Conservation (phyloP, 192 early-diverging fungal species). For the Cetraspora pellucida region DNA sequence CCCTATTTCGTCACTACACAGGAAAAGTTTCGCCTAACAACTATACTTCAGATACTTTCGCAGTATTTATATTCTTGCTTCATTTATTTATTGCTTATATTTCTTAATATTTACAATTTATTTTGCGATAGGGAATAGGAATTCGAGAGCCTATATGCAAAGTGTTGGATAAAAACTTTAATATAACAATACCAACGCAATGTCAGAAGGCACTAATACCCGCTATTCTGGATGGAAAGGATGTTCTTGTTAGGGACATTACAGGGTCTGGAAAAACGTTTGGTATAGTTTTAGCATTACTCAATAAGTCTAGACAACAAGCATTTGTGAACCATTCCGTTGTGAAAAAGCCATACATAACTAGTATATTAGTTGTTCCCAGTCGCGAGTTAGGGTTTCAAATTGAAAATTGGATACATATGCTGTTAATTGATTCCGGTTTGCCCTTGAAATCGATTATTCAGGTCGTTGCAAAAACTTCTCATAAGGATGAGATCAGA, state of each 20-base stretch:
- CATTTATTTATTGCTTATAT: too few relatives aligned
- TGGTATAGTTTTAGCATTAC: conserved; percentile 49
- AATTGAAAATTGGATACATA: conserved; percentile 47
- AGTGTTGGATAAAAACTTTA: conserved; percentile 33
- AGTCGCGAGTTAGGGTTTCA: conserved; percentile 59
- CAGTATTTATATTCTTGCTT: too few relatives aligned
- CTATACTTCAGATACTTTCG: too few relatives aligned
- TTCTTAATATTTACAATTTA: too few relatives aligned
- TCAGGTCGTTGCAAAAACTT: conserved; percentile 32
- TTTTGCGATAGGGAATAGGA: conserved; percentile 8
- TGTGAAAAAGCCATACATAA: conserved; percentile 35
- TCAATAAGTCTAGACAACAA: conserved; percentile 37
- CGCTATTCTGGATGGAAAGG: conserved; percentile 42
- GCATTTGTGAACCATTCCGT: background rate
- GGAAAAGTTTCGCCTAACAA: too few relatives aligned
- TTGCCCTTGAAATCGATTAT: conserved; percentile 36
- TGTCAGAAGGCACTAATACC: conserved; percentile 51
- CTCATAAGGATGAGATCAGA: background rate
- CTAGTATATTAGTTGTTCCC: conserved; percentile 50
- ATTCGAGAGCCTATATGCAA: conserved; percentile 27
- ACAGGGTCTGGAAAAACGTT: conserved; percentile 64
- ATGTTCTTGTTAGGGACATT: conserved; percentile 53
- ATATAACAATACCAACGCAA: conserved; percentile 45
- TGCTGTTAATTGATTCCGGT: conserved; percentile 33
- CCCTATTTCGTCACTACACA: too few relatives aligned